Evolutionary conservation across 2,329 filamentous ascomycete genomes (phyloP).

Genomic region (Botrytis tulipae): DNA sequence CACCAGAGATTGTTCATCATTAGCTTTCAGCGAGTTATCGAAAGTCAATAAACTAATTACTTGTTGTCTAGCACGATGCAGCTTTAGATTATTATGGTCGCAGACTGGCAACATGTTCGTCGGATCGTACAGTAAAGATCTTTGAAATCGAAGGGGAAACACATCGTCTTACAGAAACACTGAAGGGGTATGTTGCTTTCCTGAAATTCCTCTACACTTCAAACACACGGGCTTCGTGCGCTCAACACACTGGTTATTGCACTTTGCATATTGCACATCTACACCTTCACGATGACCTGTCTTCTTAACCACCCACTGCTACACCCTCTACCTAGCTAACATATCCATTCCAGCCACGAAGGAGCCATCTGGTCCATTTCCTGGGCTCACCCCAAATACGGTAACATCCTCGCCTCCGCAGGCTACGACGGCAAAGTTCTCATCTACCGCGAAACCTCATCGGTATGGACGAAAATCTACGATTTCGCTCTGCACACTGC

Average conservation of each 20-base stretch:
- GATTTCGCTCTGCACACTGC: slow-evolving; percentile 93
- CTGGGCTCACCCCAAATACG: slow-evolving; percentile 98
- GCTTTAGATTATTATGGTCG: slow-evolving; percentile 98
- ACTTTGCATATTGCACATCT: background rate
- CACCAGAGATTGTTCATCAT: background rate
- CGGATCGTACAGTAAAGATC: slow-evolving; percentile 98
- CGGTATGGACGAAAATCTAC: slow-evolving; percentile 81
- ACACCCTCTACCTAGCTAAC: background rate
- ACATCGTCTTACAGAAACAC: slow-evolving; percentile 84
- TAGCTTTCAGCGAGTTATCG: background rate
- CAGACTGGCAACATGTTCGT: slow-evolving; percentile 93
- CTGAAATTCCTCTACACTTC: background rate
- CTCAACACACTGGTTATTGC: background rate
- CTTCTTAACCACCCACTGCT: background rate
- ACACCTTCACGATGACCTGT: background rate
- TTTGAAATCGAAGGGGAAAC: slow-evolving; percentile 95
- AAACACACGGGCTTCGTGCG: background rate
- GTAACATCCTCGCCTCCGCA: slow-evolving; percentile 92
- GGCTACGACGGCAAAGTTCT: slow-evolving; percentile 98
- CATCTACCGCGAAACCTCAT: slow-evolving; percentile 88
- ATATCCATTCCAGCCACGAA: slow-evolving; percentile 66
- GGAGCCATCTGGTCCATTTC: slow-evolving; percentile 97
- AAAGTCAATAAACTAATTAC: slow-evolving; percentile 5
- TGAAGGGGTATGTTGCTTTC: slow-evolving; percentile 71
- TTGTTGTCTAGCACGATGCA: slow-evolving; percentile 80